Conservation (phyloP, 495 filamentous ascomycete genomes). For the Lasiosphaeria ovina region DNA sequence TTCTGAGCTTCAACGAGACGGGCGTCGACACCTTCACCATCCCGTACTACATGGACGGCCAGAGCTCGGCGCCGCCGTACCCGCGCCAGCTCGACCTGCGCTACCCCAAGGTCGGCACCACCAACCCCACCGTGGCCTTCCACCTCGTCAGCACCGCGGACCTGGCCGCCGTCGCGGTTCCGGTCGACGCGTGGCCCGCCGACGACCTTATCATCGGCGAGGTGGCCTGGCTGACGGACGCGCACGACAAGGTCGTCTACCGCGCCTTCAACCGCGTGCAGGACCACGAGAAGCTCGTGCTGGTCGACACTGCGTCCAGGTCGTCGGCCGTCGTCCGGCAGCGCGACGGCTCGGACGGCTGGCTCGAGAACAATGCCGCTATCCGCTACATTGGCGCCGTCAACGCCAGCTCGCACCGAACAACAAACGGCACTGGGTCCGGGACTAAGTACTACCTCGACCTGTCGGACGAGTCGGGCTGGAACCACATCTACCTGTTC, state of each 20-base stretch:
- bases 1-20: constrained; percentile 57
- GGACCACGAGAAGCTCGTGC: constrained; percentile 52
- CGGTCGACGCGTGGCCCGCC: constrained; percentile 43
- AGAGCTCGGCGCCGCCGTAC: constrained; percentile 48
- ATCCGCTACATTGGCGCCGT: constrained; percentile 46
- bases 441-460: constrained; percentile 50
- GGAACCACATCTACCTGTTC: constrained; percentile 55
- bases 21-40: constrained; percentile 57
- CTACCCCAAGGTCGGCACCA: constrained; percentile 59
- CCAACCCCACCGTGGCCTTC: constrained; percentile 53
- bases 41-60: constrained; percentile 55
- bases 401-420: not conserved
- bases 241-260: constrained; percentile 51
- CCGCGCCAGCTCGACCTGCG: constrained; percentile 50
- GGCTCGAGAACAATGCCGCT: constrained; percentile 53
- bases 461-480: constrained; percentile 55
- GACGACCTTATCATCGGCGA: constrained; percentile 57
- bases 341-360: constrained; percentile 54
- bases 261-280: constrained; percentile 58
- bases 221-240: constrained; percentile 55
- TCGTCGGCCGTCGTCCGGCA: constrained; percentile 44
- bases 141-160: constrained; percentile 44
- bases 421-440: constrained; percentile 16
- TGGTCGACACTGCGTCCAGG: constrained; percentile 43
- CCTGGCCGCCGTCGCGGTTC: constrained; percentile 30